Conservation (phyloP, 1,284 basidiomycete genomes). For the Lentinus polychrous region DNA sequence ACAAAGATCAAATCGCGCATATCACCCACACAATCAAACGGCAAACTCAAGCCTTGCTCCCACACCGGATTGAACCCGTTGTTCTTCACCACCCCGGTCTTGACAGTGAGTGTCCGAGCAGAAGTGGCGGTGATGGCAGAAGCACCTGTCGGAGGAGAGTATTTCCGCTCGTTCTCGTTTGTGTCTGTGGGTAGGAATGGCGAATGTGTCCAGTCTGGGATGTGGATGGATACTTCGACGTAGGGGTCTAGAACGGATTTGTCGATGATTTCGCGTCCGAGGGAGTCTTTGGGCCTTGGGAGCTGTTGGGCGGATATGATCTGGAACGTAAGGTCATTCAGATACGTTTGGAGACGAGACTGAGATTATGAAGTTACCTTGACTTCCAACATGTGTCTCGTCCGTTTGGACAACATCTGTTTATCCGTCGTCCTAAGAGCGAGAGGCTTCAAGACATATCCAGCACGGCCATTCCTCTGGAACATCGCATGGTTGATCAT, state of each 20-base stretch:
- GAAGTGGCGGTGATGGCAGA: conserved; percentile 27
- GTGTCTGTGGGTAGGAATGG: conserved; percentile 24
- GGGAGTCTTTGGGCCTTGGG: conserved; percentile 65
- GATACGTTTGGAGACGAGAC: neutral
- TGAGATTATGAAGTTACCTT: conserved; percentile 34
- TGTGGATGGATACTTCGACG: conserved; percentile 72
- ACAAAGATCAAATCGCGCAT: conserved; percentile 84
- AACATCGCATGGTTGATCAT: conserved; percentile 97
- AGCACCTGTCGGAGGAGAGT: conserved; percentile 16
- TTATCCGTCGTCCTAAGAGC: conserved; percentile 67
- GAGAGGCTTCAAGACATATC: conserved; percentile 88
- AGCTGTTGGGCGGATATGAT: conserved; percentile 94
- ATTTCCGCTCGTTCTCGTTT: conserved; percentile 12
- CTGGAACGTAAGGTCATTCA: conserved; percentile 24
- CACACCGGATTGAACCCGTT: conserved; percentile 90
- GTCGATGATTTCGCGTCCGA: conserved; percentile 55
- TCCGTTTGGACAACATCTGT: conserved; percentile 47
- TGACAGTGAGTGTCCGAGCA: conserved; percentile 41
- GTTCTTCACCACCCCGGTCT: conserved; percentile 64
- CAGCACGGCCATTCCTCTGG: conserved; percentile 75
- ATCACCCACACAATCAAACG: conserved; percentile 68
- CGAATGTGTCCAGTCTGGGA: conserved; percentile 61
- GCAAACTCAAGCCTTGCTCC: conserved; percentile 66
- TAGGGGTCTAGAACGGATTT: conserved; percentile 64
- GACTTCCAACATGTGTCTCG: conserved; percentile 59